A percentile compares a stretch with the other conserved stretches of the same genome.
phyloP scores from a whole-genome alignment of 2,329 filamentous ascomycete genomes.

The Hypoxylon sp. region DNA sequence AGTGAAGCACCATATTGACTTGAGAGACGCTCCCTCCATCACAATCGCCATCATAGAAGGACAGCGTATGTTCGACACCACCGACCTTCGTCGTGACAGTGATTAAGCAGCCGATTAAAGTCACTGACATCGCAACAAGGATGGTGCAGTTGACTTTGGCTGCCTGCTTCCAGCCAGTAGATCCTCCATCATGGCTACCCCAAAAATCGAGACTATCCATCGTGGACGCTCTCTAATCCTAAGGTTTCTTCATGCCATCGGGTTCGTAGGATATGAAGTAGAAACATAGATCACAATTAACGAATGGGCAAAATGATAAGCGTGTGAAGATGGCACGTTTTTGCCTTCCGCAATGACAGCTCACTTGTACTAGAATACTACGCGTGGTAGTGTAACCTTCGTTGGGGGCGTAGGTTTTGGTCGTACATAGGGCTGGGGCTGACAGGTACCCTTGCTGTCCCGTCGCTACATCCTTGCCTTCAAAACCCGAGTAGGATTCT shows the following conservation, averaged over 20 bases:
- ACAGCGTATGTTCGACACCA: slow-evolving; percentile 29
- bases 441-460: slow-evolving; percentile 2
- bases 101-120: slow-evolving; percentile 32
- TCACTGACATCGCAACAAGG: slow-evolving; percentile 38
- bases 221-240: background rate
- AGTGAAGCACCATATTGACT: slow-evolving; percentile 39
- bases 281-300: background rate
- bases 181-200: background rate
- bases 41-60: slow-evolving; percentile 44
- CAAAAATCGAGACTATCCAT: slow-evolving; percentile 33
- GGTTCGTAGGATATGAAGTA: background rate
- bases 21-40: slow-evolving; percentile 30
- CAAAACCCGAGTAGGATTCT: background rate
- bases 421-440: slow-evolving; percentile 19
- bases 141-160: slow-evolving; percentile 46
- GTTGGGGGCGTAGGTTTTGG: background rate
- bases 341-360: background rate
- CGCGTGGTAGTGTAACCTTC: background rate
- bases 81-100: slow-evolving; percentile 19
- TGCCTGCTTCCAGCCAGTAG: slow-evolving; percentile 43
- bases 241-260: background rate
- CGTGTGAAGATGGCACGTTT: background rate
- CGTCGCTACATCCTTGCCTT: slow-evolving; percentile 16
- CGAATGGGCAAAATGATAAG: background rate
- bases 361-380: background rate